A percentile compares a stretch with the other conserved stretches of the same genome.
phyloP scores from a whole-genome alignment of 2,329 filamentous ascomycete genomes.

The Emmonsiellopsis sp. region DNA sequence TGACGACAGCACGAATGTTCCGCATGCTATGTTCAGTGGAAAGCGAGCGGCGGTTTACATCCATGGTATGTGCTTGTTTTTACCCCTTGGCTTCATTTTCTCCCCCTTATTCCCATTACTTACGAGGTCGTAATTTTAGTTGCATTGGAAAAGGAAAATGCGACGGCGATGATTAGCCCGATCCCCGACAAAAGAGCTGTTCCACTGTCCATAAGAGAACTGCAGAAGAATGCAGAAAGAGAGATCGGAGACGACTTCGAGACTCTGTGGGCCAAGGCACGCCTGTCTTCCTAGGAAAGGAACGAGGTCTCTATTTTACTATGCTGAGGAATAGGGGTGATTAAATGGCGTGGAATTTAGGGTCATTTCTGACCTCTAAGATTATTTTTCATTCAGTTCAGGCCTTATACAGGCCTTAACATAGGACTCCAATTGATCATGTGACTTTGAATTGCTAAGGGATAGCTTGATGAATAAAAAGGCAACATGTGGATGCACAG shows the following conservation, averaged over 20 bases:
- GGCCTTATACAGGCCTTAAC: no score
- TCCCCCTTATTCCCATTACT: neutral
- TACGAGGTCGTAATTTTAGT: neutral
- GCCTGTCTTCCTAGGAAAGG: neutral
- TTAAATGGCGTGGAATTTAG: neutral
- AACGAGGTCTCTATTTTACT: neutral
- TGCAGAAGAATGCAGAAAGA: conserved; percentile 20
- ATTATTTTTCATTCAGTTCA: no score
- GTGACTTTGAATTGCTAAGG: no score
- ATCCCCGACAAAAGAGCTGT: conserved; percentile 19
- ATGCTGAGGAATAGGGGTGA: neutral
- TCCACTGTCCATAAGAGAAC: conserved; percentile 12
- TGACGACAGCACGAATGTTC: conserved; percentile 51
- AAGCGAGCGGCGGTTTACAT: conserved; percentile 50
- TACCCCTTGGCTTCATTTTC: neutral
- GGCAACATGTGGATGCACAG: no score
- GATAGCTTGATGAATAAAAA: no score
- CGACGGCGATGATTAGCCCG: conserved; percentile 19
- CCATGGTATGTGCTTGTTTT: conserved; percentile 39
- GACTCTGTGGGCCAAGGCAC: conserved; percentile 12
- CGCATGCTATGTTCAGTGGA: conserved; percentile 51
- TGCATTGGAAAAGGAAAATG: conserved; percentile 24
- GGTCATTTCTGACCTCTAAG: no score
- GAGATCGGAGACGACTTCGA: conserved; percentile 25
- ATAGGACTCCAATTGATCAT: no score